These are phyloP conservation scores for Suillus tomentosus DNA, from an alignment of 768 basidiomycete species.

Conservation along the genomic window DNA sequence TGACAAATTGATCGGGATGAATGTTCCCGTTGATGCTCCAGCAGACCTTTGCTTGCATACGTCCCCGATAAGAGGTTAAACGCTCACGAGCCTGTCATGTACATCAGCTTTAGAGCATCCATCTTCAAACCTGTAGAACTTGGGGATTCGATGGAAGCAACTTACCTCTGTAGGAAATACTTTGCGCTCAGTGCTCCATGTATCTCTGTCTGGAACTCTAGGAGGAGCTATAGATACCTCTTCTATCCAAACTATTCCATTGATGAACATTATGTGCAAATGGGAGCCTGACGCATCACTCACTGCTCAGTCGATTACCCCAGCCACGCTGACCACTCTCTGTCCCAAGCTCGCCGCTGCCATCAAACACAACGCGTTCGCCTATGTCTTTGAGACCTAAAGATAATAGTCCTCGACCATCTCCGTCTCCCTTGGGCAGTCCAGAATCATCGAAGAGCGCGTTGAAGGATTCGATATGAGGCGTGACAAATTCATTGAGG, in stretches of 20 bases:
- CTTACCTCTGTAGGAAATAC: conserved; percentile 89
- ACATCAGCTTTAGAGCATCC: neutral
- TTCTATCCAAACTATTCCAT: conserved; percentile 83
- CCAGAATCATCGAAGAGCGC: conserved; percentile 93
- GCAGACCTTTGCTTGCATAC: conserved; percentile 83
- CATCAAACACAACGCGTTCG: conserved; percentile 92
- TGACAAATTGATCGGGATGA: conserved; percentile 67
- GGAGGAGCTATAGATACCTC: conserved; percentile 82
- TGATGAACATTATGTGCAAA: conserved; percentile 13
- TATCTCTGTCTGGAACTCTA: conserved; percentile 84
- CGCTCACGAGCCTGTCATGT: conserved; percentile 82
- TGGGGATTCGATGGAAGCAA: neutral
- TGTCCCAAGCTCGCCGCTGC: conserved; percentile 52
- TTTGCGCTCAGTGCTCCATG: conserved; percentile 68
- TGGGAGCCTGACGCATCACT: conserved; percentile 35
- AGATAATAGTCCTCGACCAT: conserved; percentile 78
- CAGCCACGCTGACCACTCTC: conserved; percentile 57
- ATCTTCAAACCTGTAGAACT: neutral
- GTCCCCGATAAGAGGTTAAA: conserved; percentile 86
- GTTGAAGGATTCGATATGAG: conserved; percentile 96
- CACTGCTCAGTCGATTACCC: conserved; percentile 87
- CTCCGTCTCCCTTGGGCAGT: conserved; percentile 69
- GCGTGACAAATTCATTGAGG: conserved; percentile 89
- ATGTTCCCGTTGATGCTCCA: conserved; percentile 75
- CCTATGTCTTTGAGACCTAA: conserved; percentile 83